A percentile compares a stretch with the other conserved stretches of the same genome.
Conservation (phyloP, 257 asterid genomes). For the Catharanthus roseus region DNA sequence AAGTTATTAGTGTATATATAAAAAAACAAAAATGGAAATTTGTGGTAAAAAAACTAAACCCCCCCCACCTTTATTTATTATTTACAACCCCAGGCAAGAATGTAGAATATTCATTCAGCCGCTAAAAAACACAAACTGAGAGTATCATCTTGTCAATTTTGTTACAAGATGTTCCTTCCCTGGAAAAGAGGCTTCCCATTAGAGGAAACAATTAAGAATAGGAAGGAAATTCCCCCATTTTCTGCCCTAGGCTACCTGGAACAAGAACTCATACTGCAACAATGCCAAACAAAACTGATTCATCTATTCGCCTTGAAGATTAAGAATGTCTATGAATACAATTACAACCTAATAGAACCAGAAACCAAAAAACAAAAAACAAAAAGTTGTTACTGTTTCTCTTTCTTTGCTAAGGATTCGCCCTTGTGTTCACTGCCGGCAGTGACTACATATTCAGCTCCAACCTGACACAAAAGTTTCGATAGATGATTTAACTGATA, state of each 20-base stretch:
- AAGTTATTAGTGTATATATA: too few relatives aligned
- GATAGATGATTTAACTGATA: not conserved
- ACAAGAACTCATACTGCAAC: not conserved
- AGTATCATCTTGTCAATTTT: too few relatives aligned
- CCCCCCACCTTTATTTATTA: too few relatives aligned
- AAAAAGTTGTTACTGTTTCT: constrained; percentile 36
- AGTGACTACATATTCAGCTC: constrained; percentile 84
- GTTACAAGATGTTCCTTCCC: too few relatives aligned
- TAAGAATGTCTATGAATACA: not conserved
- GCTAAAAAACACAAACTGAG: too few relatives aligned
- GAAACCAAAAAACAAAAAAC: not conserved
- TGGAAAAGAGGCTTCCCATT: too few relatives aligned
- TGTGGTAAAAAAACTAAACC: too few relatives aligned
- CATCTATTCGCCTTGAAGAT: constrained; percentile 3
- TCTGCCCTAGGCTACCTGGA: not conserved
- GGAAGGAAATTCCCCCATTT: not conserved
- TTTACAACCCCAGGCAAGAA: too few relatives aligned
- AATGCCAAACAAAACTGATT: constrained; percentile 15
- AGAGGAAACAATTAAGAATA: too few relatives aligned
- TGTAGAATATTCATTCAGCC: too few relatives aligned
- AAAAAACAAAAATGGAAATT: too few relatives aligned
- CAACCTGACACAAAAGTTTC: constrained; percentile 46
- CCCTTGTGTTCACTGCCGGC: constrained; percentile 83
- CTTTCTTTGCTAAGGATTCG: constrained; percentile 87
- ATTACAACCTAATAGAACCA: not conserved